Evolutionary conservation across 441 rosid genomes (phyloP).

Genomic region (Populus hybrid): DNA sequence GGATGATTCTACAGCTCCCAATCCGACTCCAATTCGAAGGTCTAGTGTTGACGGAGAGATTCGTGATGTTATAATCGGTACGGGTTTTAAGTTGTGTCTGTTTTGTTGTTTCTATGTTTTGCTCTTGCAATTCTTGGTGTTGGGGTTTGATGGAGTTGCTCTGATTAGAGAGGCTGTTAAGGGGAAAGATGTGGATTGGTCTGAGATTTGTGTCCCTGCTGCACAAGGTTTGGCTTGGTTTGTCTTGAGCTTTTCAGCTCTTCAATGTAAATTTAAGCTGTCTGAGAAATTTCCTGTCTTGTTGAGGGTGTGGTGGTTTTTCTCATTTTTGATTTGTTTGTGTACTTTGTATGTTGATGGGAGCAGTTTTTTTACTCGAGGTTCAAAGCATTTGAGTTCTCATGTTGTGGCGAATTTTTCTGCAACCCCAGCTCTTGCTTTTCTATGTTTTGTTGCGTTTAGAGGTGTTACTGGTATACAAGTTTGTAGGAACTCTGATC

Average conservation of each 20-base stretch:
- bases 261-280: slow-evolving; percentile 77
- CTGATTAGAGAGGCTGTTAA: slow-evolving; percentile 47
- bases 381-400: slow-evolving; percentile 54
- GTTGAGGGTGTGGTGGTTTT: slow-evolving; percentile 86
- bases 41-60: slow-evolving; percentile 49
- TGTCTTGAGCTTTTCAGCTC: slow-evolving; percentile 64
- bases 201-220: slow-evolving; percentile 53
- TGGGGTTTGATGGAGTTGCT: slow-evolving; percentile 73
- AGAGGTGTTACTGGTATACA: slow-evolving; percentile 76
- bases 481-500: slow-evolving; percentile 54
- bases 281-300: slow-evolving; percentile 77
- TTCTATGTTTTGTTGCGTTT: slow-evolving; percentile 71
- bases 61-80: slow-evolving; percentile 42
- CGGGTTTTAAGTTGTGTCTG: slow-evolving; percentile 60
- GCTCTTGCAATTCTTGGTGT: slow-evolving; percentile 59
- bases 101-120: slow-evolving; percentile 75
- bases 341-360: slow-evolving; percentile 72
- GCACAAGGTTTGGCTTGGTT: slow-evolving; percentile 82
- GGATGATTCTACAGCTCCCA: slow-evolving; percentile 49
- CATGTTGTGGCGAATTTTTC: slow-evolving; percentile 75
- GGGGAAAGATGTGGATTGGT: slow-evolving; percentile 50
- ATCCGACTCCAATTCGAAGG: slow-evolving; percentile 44
- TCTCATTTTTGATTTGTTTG: slow-evolving; percentile 68
- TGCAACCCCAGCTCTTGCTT: slow-evolving; percentile 80
- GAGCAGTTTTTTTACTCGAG: slow-evolving; percentile 45